A percentile compares a stretch with the other conserved stretches of the same genome.
Evolutionary conservation across 106 monocot genomes (phyloP).

Genomic region (Allium sativum): DNA sequence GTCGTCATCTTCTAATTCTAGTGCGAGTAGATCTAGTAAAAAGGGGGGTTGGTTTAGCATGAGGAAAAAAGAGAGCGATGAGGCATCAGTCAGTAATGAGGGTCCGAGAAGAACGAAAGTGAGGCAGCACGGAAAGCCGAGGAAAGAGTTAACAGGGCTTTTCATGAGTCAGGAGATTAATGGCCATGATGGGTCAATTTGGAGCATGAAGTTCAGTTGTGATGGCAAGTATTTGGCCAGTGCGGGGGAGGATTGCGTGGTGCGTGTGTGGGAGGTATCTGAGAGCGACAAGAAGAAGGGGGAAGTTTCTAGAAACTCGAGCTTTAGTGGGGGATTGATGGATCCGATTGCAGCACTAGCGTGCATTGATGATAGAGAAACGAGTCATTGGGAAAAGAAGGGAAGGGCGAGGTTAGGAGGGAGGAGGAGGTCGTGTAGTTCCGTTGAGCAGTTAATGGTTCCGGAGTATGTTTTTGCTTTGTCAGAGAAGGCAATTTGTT

Average conservation of each 20-base stretch:
- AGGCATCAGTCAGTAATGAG: constrained; percentile 54
- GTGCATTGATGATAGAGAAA: constrained; percentile 26
- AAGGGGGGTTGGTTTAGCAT: constrained; percentile 33
- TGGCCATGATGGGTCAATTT: constrained; percentile 61
- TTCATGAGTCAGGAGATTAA: constrained; percentile 57
- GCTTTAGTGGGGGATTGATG: constrained; percentile 18
- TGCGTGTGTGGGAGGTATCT: constrained; percentile 41
- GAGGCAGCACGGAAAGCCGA: constrained; percentile 45
- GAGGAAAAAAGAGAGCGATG: constrained; percentile 63
- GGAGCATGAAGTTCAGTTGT: constrained; percentile 54
- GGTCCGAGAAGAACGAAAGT: constrained; percentile 51
- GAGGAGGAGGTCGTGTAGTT: constrained; percentile 58
- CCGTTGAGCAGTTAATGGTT: constrained; percentile 39
- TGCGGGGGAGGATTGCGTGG: constrained; percentile 62
- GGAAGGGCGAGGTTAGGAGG: constrained; percentile 32
- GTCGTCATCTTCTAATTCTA: neutral
- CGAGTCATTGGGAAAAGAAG: constrained; percentile 46
- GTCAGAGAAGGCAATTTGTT: constrained; percentile 51
- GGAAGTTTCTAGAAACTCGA: constrained; percentile 24
- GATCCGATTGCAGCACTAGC: constrained; percentile 20
- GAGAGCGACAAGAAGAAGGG: constrained; percentile 29
- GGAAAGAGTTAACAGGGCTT: constrained; percentile 52
- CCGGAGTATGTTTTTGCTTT: constrained; percentile 58
- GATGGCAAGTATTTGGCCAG: constrained; percentile 50
- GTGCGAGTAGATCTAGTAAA: constrained; percentile 18